These are phyloP conservation scores for Neckera pumila DNA, from an alignment of 225 moss, liverwort and hornwort species.

Conservation along the genomic window DNA sequence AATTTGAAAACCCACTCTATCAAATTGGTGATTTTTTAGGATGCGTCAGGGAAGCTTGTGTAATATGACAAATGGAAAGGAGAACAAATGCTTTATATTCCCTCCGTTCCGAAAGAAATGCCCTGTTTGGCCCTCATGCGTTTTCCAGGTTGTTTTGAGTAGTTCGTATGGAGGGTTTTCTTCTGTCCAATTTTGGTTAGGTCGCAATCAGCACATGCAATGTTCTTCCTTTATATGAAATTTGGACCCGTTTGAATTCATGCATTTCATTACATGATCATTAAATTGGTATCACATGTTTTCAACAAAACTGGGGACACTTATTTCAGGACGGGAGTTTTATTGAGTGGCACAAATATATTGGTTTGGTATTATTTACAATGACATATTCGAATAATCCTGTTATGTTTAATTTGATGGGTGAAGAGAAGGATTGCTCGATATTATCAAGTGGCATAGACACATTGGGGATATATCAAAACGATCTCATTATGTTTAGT, in stretches of 20 bases:
- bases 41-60: background rate
- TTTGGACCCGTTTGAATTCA: background rate
- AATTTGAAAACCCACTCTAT: background rate
- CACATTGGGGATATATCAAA: background rate
- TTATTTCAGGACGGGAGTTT: background rate
- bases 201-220: background rate
- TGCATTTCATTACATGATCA: background rate
- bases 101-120: background rate
- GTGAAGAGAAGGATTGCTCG: background rate
- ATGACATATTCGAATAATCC: background rate
- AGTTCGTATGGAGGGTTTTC: background rate
- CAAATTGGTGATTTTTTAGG: background rate
- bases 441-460: too few relatives aligned
- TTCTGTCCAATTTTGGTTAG: background rate
- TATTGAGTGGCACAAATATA: background rate
- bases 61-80: background rate
- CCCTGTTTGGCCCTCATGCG: background rate
- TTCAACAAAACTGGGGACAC: background rate
- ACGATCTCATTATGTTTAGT: background rate
- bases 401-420: background rate
- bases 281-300: background rate
- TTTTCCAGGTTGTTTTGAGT: background rate
- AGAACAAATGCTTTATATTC: background rate
- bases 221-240: background rate
- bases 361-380: background rate